Evolutionary conservation across 1,284 basidiomycete genomes (phyloP).

Genomic region (Agaricales sp.): DNA sequence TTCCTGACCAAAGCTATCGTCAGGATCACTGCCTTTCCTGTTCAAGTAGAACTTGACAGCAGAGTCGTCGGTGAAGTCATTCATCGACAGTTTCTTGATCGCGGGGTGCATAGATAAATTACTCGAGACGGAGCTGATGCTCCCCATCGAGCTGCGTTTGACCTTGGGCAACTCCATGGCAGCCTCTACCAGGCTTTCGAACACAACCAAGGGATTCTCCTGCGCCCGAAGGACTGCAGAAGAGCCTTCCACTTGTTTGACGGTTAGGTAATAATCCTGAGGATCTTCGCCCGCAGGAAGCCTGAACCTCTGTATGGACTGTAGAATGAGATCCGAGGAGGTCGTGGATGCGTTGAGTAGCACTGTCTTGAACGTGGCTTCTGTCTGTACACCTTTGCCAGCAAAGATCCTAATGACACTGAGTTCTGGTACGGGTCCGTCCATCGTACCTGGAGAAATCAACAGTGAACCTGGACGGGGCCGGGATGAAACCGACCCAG

Average conservation of each 20-base stretch:
- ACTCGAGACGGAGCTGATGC: slow-evolving; percentile 85
- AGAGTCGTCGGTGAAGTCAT: slow-evolving; percentile 95
- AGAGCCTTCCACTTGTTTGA: slow-evolving; percentile 85
- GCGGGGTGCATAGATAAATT: slow-evolving; percentile 91
- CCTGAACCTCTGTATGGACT: slow-evolving; percentile 91
- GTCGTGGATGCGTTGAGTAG: slow-evolving; percentile 83
- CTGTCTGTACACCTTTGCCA: slow-evolving; percentile 78
- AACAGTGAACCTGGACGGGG: slow-evolving; percentile 67
- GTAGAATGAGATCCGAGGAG: slow-evolving; percentile 74
- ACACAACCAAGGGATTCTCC: slow-evolving; percentile 80
- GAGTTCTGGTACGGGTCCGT: slow-evolving; percentile 70
- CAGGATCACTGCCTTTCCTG: slow-evolving; percentile 30
- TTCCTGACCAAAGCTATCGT: slow-evolving; percentile 18
- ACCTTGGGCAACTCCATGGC: slow-evolving; percentile 78
- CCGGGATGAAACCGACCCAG: slow-evolving; percentile 18
- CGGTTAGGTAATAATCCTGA: slow-evolving; percentile 78
- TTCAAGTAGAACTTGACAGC: slow-evolving; percentile 95
- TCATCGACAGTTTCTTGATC: slow-evolving; percentile 87
- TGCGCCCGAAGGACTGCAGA: slow-evolving; percentile 61
- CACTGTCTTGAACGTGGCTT: slow-evolving; percentile 97
- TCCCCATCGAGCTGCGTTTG: slow-evolving; percentile 87
- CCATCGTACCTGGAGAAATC: slow-evolving; percentile 46
- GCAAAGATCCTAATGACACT: slow-evolving; percentile 95
- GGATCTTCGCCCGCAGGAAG: slow-evolving; percentile 55
- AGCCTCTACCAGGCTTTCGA: slow-evolving; percentile 74